Conservation (phyloP, 345 rosid genomes). For the Citrus sinensis region DNA sequence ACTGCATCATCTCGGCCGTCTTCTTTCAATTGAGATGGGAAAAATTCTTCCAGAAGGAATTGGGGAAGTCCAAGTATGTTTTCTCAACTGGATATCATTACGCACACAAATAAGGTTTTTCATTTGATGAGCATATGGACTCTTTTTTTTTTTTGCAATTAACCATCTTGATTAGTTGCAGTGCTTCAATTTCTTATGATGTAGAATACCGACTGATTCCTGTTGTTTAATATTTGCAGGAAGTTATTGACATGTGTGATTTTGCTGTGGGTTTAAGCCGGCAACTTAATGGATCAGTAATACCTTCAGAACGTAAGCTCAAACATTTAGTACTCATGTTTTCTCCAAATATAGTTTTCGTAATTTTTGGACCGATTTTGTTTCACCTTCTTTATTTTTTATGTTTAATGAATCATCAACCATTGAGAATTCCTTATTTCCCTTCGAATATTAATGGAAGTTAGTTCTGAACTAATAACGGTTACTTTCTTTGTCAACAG, state of each 20-base stretch:
- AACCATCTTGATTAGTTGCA: not conserved
- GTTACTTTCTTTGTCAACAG: constrained; percentile 44
- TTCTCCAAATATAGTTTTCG: not conserved
- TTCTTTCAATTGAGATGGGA: constrained; percentile 97
- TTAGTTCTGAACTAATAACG: constrained; percentile 16
- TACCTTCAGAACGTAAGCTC: constrained; percentile 96
- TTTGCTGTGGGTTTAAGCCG: constrained; percentile 93
- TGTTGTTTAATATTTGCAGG: constrained; percentile 47
- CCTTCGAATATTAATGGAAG: not conserved
- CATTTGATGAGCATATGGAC: not conserved
- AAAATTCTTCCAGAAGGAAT: constrained; percentile 95
- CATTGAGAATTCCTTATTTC: not conserved
- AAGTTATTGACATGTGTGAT: constrained; percentile 97
- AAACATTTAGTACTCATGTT: not conserved
- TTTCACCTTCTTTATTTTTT: not conserved
- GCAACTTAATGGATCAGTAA: constrained; percentile 88
- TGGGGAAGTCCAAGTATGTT: constrained; percentile 90
- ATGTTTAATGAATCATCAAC: not conserved
- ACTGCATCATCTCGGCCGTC: constrained; percentile 76
- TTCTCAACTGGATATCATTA: not conserved
- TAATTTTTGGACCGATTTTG: constrained; percentile 1
- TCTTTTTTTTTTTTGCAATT: not conserved
- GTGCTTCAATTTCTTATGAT: not conserved
- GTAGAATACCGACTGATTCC: not conserved
- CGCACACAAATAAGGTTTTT: not conserved